A percentile compares a stretch with the other conserved stretches of the same genome.
Evolutionary conservation across 495 filamentous ascomycete genomes (phyloP).

Genomic region (Bombardia bombarda): DNA sequence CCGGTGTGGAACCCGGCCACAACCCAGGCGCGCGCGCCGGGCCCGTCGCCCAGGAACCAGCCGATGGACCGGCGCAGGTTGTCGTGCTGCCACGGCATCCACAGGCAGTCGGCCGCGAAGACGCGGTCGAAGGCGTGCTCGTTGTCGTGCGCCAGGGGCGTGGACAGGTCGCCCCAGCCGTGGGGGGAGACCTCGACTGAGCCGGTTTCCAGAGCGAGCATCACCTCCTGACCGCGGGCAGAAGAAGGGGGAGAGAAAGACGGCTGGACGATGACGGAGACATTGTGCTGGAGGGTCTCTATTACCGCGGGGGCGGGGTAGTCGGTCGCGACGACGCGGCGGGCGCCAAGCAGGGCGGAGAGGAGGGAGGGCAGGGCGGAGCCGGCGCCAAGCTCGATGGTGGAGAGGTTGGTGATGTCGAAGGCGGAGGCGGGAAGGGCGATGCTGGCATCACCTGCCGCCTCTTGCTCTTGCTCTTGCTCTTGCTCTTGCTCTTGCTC

Average conservation of each 20-base stretch:
- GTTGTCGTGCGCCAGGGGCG: slow-evolving; percentile 44
- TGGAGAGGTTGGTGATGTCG: slow-evolving; percentile 28
- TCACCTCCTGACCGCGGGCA: slow-evolving; percentile 8
- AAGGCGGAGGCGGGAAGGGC: slow-evolving; percentile 10
- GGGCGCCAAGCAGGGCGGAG: slow-evolving; percentile 54
- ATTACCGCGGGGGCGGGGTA: slow-evolving; percentile 64
- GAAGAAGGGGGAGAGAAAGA: slow-evolving; percentile 17
- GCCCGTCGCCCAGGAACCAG: slow-evolving; percentile 54
- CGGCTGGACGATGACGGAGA: slow-evolving; percentile 24
- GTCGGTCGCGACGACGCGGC: slow-evolving; percentile 60
- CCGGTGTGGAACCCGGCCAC: slow-evolving; percentile 83
- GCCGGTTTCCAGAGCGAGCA: neutral
- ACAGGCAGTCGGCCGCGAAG: slow-evolving; percentile 76
- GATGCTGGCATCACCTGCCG: neutral
- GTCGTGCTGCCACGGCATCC: slow-evolving; percentile 73
- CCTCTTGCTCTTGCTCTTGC: neutral
- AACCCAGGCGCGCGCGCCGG: slow-evolving; percentile 52
- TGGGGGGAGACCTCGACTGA: slow-evolving; percentile 52
- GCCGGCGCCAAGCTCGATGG: slow-evolving; percentile 53
- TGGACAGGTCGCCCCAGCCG: slow-evolving; percentile 59
- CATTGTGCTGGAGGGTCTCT: slow-evolving; percentile 53
- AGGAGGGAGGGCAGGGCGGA: slow-evolving; percentile 69
- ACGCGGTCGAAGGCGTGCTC: slow-evolving; percentile 55
- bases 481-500: neutral
- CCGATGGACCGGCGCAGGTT: slow-evolving; percentile 62